phyloP scores from a whole-genome alignment of 164 flowering plant genomes.

The Liriodendron chinense region DNA sequence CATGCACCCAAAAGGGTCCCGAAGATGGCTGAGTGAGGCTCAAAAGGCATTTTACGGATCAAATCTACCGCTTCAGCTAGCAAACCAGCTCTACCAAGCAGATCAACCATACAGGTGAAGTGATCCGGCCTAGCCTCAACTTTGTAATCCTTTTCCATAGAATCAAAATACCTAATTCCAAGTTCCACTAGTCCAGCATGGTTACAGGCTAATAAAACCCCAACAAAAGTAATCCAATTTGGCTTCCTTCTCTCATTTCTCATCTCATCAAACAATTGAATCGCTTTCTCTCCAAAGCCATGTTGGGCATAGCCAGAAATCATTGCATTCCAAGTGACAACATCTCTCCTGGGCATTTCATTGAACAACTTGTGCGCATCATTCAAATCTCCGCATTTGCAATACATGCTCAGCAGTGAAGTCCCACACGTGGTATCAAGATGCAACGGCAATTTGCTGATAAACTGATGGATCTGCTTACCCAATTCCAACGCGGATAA shows the following conservation, averaged over 20 bases:
- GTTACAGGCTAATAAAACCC: conserved; percentile 27
- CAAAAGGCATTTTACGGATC: no score
- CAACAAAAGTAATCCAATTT: conserved; percentile 32
- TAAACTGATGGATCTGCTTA: conserved; percentile 27
- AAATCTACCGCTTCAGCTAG: conserved; percentile 18
- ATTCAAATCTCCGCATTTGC: conserved; percentile 28
- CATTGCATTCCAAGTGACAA: conserved; percentile 34
- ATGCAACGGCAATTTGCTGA: conserved; percentile 18
- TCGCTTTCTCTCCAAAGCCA: conserved; percentile 26
- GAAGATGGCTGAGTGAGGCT: no score
- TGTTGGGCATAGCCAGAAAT: conserved; percentile 37
- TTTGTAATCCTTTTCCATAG: conserved; percentile 22
- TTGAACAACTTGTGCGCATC: conserved; percentile 20
- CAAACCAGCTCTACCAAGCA: conserved; percentile 35
- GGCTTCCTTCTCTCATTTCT: conserved; percentile 13
- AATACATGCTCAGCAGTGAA: conserved; percentile 30
- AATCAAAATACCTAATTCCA: conserved; percentile 24
- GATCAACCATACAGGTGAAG: conserved; percentile 32
- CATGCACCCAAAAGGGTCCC: conserved; percentile 36
- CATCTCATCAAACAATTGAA: conserved; percentile 27
- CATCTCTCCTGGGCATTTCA: conserved; percentile 17
- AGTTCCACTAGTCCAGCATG: conserved; percentile 30
- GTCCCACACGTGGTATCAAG: conserved; percentile 21
- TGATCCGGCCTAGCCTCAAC: conserved; percentile 26
- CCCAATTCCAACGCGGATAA: conserved; percentile 25